Percentiles rank a stretch among this genome's conserved stretches.
phyloP scores from a whole-genome alignment of 2,329 filamentous ascomycete species.

The Coleophoma crateriformis region DNA sequence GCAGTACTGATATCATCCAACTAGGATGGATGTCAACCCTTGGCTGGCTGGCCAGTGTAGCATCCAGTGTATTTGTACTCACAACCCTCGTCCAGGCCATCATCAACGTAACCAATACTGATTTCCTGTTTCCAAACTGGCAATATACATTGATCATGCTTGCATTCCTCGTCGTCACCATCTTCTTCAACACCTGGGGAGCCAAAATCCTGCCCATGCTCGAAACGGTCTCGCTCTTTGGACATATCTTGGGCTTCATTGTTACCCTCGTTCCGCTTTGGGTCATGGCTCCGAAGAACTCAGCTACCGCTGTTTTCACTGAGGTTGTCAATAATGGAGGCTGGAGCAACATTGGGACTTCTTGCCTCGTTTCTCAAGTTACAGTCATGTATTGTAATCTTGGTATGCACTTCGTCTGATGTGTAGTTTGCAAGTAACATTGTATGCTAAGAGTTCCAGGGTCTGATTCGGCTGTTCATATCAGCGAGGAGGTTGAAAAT shows the following conservation, averaged over 20 bases:
- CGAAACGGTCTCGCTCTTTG: constrained; percentile 35
- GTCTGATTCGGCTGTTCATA: constrained; percentile 25
- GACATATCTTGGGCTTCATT: constrained; percentile 39
- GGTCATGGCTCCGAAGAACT: constrained; percentile 20
- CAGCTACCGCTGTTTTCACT: constrained; percentile 22
- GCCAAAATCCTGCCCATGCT: constrained; percentile 34
- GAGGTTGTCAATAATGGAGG: constrained; percentile 26
- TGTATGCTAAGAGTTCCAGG: not conserved
- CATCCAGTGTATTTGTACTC: constrained; percentile 34
- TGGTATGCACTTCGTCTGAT: constrained; percentile 12
- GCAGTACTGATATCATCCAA: not conserved
- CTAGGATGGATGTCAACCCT: constrained; percentile 40
- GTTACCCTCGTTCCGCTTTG: constrained; percentile 34
- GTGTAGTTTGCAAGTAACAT: no score
- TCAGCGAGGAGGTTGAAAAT: constrained; percentile 44
- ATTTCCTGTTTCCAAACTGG: constrained; percentile 31
- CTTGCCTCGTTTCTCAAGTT: constrained; percentile 30
- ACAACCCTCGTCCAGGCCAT: constrained; percentile 40
- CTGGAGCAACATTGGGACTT: constrained; percentile 27
- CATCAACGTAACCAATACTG: constrained; percentile 23
- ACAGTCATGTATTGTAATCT: constrained; percentile 20
- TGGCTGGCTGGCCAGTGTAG: constrained; percentile 37
- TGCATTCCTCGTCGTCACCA: constrained; percentile 32
- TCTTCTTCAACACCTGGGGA: constrained; percentile 38
- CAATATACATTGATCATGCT: constrained; percentile 38